Evolutionary conservation across 2,329 filamentous ascomycete species (phyloP).

Genomic region (Fusarium sp.): DNA sequence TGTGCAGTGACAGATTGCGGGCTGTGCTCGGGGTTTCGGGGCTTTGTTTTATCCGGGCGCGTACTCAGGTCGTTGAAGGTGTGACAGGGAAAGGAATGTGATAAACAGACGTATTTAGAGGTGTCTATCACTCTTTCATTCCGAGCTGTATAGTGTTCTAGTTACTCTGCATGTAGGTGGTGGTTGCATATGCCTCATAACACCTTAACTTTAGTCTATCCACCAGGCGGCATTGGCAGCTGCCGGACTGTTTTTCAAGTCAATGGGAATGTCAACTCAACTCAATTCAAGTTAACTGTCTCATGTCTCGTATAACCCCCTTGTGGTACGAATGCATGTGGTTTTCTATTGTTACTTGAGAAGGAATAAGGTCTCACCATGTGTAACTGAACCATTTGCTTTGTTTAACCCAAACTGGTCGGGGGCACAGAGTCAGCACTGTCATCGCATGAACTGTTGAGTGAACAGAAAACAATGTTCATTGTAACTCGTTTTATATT

Average conservation of each 20-base stretch:
- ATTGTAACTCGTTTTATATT: neutral
- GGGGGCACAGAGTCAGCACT: neutral
- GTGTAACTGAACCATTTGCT: neutral
- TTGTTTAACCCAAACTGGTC: neutral
- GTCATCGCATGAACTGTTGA: neutral
- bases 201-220: neutral
- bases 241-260: neutral
- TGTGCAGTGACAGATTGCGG: constrained; percentile 28
- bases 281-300: neutral
- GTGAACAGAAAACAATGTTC: neutral
- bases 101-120: neutral
- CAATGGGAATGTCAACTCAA: neutral
- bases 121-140: neutral
- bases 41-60: constrained; percentile 23
- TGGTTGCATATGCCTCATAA: neutral
- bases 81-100: neutral
- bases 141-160: neutral
- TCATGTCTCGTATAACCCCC: neutral
- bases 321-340: neutral
- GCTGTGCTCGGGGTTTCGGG: constrained; percentile 21
- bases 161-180: neutral
- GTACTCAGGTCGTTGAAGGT: neutral
- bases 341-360: neutral
- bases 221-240: neutral
- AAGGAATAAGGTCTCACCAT: neutral